phyloP scores from a whole-genome alignment of 225 moss, liverwort and hornwort species.

The Pseudoscleropodium purum region DNA sequence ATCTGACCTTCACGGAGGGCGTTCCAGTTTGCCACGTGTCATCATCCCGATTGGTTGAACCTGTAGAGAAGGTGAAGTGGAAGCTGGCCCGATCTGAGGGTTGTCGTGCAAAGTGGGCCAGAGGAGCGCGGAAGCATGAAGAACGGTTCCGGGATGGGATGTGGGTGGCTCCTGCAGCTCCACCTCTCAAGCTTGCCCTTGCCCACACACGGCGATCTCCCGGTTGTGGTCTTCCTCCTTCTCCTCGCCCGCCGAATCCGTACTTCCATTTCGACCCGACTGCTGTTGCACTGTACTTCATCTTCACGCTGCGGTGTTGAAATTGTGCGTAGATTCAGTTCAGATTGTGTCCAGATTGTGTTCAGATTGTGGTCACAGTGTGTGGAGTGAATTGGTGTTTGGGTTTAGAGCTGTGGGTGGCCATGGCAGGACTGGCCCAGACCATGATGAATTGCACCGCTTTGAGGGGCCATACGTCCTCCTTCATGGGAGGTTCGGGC shows the following conservation, averaged over 20 bases:
- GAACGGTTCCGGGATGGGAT: constrained; percentile 14
- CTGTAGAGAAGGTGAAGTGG: not conserved
- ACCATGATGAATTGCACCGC: constrained; percentile 28
- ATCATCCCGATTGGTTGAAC: not conserved
- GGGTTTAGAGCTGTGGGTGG: not conserved
- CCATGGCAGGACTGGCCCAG: constrained; percentile 42
- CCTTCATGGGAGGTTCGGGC: constrained; percentile 2
- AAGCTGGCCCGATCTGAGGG: not conserved
- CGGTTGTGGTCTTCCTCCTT: not conserved
- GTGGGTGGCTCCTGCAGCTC: constrained; percentile 35
- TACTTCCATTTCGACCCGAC: not conserved
- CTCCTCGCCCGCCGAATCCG: not conserved
- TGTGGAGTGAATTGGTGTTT: not conserved
- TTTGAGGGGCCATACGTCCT: constrained; percentile 1
- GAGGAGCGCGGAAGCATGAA: not conserved
- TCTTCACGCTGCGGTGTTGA: not conserved
- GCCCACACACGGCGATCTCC: not conserved
- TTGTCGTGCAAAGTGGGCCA: not conserved
- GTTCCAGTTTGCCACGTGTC: not conserved
- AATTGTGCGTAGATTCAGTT: not conserved
- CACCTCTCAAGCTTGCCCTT: constrained; percentile 6
- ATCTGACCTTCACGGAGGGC: too few relatives aligned
- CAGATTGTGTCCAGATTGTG: not conserved
- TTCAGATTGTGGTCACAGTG: not conserved
- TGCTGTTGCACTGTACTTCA: not conserved